Evolutionary conservation across 75 land plant genomes (phyloP), one percentile per base, ranked within the genome.

Genomic region (Sequoia sempervirens): DNA sequence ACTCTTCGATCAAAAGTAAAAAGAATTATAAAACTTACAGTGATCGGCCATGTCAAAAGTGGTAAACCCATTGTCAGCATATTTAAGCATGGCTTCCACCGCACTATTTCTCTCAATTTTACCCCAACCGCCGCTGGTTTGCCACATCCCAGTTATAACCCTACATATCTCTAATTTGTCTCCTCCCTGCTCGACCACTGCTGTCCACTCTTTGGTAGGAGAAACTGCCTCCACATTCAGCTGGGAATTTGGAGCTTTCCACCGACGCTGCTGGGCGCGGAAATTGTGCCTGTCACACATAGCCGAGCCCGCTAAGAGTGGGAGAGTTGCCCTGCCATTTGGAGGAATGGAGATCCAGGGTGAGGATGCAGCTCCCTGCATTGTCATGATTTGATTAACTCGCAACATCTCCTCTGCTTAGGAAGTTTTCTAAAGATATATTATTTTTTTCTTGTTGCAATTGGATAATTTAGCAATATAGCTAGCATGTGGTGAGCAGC

Each of bases 101-200:
- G 96, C 96, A 53, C 61, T 75, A 23, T 94, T 88, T 15, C 85
- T 81, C 20, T 94, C 96, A 53, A 96, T 92, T 37, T 66, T 87
- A 28, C 98, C 98, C 98, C 98, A 96, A 5, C 96, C 98, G 17
- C 98, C 98, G 69, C 94, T 94, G 34, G 93, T 91, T 89, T 96
- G 98, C 96, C 98, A 96, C 96, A 94, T 96, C 34, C 98, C 96
- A 84, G 92, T 96, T 30, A 96, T 79, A 30, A 96, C 89, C 45
- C 93, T 81, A 75, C 94, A 91, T 30, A 96, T 92, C 68, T 94
- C 93, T 50, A 96, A 79, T 72, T 88, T 87, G 81, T 92, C 96
- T 20, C 82, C 80, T n/a, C 90, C 93, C 80, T 85, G 91, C 85
- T 81, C 84, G 76, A 94, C 89, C 76, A 46, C 81, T 30, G 40